Evolutionary conservation across 148 eudicot genomes (phyloP), one percentile per base, ranked within the genome.

Genomic region (Polygonum maritimum): DNA sequence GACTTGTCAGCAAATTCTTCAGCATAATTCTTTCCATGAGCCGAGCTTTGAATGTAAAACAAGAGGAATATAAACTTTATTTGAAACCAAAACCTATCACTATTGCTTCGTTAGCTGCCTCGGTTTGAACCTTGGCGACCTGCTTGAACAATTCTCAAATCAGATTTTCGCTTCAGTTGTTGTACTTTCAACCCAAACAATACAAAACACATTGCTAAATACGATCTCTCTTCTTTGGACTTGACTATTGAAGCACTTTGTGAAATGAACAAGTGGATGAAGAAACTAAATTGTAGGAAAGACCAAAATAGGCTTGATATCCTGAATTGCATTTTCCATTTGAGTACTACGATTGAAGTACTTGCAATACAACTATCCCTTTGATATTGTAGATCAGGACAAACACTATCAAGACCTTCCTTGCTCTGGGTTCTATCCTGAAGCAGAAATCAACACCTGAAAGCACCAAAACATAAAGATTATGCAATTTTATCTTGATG

Each of bases 61-160:
- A 45, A 72, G 14, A 14, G 47, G 15, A 7, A 45, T 7, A 11
- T 19, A 14, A 72, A 72, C n/a, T 51, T 72, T 2, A 72, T n/a
- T 72, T 36, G 11, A 41, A 41, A 44, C 54, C 75, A 44, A 72
- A 44, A 41, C n/a, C 75, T 72, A 72, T 45, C 75, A 72, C 75
- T 72, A 22, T 44, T 72, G 45, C 75, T 51, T 45, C 74, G 22
- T 12, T 72, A 72, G 75, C 75, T 72, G 75, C 75, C 75, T 72
- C 75, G 75, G 75, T 72, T 41, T 7, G 75, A 72, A 44, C 75
- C 75, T 67, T 67, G 71, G 54, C 52, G 54, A 33, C 75, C 75
- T 10, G 75, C 75, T 72, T 72, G 75, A 41, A 72, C 40, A 33
- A 72, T 48, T 72, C 75, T 72, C 54, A 72, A 72, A 72, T 72